A percentile compares a stretch with the other conserved stretches of the same genome.
phyloP scores from a whole-genome alignment of 805 yeast genomes.

The Yarrowia sp. region DNA sequence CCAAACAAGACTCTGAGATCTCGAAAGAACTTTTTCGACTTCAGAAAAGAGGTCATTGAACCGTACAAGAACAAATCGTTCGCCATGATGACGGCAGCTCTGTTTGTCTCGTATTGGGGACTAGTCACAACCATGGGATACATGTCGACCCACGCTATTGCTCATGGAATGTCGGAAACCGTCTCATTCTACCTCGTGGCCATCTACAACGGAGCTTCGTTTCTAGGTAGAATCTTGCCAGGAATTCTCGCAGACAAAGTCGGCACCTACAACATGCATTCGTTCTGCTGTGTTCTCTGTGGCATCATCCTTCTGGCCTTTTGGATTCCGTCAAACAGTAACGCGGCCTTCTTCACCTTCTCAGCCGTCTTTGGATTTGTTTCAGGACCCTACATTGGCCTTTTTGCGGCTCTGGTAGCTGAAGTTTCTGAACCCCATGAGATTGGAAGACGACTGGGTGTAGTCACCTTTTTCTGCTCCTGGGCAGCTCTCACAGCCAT shows the following conservation, averaged over 20 bases:
- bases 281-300: conserved; percentile 55
- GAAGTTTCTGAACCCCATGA: conserved; percentile 65
- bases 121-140: conserved; percentile 61
- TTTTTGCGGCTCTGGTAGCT: conserved; percentile 74
- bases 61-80: conserved; percentile 41
- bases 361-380: conserved; percentile 63
- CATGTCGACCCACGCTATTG: conserved; percentile 61
- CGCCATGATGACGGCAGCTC: conserved; percentile 46
- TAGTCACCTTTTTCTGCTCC: conserved; percentile 59
- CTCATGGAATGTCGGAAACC: conserved; percentile 42
- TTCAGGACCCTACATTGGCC: conserved; percentile 65
- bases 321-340: conserved; percentile 62
- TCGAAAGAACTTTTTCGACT: conserved; percentile 45
- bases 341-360: conserved; percentile 57
- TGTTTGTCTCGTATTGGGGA: conserved; percentile 57
- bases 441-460: conserved; percentile 73
- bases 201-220: conserved; percentile 57
- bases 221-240: conserved; percentile 62
- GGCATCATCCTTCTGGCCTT: conserved; percentile 59
- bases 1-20: conserved; percentile 40
- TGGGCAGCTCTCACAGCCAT: conserved; percentile 51
- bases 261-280: conserved; percentile 66
- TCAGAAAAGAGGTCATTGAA: conserved; percentile 33
- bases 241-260: conserved; percentile 61
- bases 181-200: conserved; percentile 54